These are phyloP conservation scores for Barnettozyma hawaiiensis DNA, from an alignment of 1,139 yeast genomes.

Conservation along the genomic window DNA sequence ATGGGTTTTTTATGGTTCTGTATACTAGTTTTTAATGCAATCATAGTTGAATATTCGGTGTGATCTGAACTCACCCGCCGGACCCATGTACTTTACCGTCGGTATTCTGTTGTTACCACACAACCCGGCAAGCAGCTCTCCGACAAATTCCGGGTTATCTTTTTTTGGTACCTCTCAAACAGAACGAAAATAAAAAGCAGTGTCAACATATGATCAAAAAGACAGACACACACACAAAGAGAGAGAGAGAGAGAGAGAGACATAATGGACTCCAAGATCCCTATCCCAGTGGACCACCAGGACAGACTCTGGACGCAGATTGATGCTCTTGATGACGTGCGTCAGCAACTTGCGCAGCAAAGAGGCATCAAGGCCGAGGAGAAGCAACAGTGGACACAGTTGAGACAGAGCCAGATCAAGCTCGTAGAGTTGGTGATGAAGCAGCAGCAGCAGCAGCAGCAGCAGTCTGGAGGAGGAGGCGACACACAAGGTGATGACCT, in stretches of 20 bases:
- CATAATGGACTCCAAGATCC: slow-evolving; percentile 1
- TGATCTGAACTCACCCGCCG: background rate
- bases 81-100: no score
- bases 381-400: slow-evolving; percentile 50
- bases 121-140: no score
- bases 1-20: slow-evolving; percentile 4
- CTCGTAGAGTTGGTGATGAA: slow-evolving; percentile 50
- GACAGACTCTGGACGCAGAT: slow-evolving; percentile 86
- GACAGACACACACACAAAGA: no score
- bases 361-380: slow-evolving; percentile 46
- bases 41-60: background rate
- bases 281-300: slow-evolving; percentile 43
- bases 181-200: background rate
- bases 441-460: no score
- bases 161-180: background rate
- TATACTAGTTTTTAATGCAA: slow-evolving; percentile 2
- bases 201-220: no score
- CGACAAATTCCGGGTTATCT: background rate
- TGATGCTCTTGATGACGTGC: slow-evolving; percentile 80
- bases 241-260: background rate
- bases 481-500: slow-evolving; percentile 1
- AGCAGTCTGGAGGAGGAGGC: slow-evolving; percentile 13
- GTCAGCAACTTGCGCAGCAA: slow-evolving; percentile 54
- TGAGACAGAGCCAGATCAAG: slow-evolving; percentile 55
- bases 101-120: no score